Evolutionary conservation across 2,329 filamentous ascomycete genomes (phyloP).

Genomic region (Pleoardoris graminearum): DNA sequence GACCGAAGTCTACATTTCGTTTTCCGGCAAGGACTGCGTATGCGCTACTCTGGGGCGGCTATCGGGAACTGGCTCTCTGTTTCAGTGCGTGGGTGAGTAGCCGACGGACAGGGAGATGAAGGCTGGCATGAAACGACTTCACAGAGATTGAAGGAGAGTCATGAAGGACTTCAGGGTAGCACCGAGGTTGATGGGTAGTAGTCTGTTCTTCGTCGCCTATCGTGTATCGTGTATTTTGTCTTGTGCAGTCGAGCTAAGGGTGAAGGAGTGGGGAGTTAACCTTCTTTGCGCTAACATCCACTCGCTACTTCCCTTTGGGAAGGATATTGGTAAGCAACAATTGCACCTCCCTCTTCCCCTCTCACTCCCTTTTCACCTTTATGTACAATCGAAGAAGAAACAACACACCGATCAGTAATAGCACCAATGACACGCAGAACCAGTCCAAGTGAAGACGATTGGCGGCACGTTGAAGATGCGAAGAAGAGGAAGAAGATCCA

Average conservation of each 20-base stretch:
- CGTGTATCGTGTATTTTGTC: too few relatives aligned
- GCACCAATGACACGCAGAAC: constrained; percentile 26
- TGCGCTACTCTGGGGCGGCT: not conserved
- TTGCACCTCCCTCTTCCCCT: not conserved
- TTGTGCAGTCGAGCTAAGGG: not conserved
- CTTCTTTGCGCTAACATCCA: not conserved
- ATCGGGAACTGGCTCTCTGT: not conserved
- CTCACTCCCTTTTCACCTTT: not conserved
- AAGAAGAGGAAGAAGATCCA: constrained; percentile 48
- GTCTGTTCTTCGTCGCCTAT: too few relatives aligned
- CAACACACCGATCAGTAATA: not conserved
- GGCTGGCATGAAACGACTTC: not conserved
- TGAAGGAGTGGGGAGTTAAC: not conserved
- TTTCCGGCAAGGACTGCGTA: too few relatives aligned
- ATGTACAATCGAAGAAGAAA: not conserved
- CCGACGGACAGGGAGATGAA: not conserved
- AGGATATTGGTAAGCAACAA: constrained; percentile 8
- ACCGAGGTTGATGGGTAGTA: not conserved
- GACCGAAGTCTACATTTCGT: too few relatives aligned
- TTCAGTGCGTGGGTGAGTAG: constrained; percentile 1
- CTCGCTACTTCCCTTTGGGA: not conserved
- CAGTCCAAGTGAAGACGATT: constrained; percentile 32
- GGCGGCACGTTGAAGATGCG: constrained; percentile 42
- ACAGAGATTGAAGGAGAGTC: not conserved
- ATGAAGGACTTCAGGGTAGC: not conserved